Conservation (phyloP, 176 grass and related monocot species). For the Otatea glauca region DNA sequence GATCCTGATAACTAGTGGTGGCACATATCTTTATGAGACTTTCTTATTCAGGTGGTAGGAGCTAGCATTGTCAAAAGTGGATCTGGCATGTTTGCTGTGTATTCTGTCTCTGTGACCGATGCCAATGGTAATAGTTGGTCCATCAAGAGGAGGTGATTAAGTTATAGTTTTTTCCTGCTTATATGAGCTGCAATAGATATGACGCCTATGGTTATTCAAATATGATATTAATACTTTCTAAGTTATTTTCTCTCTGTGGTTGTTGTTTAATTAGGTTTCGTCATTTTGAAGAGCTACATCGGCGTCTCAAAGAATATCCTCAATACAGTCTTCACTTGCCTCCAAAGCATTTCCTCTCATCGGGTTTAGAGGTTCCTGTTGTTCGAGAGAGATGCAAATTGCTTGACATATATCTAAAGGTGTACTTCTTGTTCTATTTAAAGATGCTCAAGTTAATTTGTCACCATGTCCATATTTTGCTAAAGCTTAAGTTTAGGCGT, state of each 20-base stretch:
- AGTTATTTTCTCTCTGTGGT: constrained; percentile 4
- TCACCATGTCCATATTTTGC: constrained; percentile 20
- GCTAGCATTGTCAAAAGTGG: constrained; percentile 98
- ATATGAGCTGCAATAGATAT: not conserved
- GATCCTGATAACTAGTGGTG: constrained; percentile 25
- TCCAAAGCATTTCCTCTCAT: constrained; percentile 97
- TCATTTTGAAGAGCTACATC: constrained; percentile 99
- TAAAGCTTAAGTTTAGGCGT: constrained; percentile 8
- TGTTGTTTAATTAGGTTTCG: constrained; percentile 69
- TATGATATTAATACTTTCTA: not conserved
- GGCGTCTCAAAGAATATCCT: constrained; percentile 91
- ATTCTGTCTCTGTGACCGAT: constrained; percentile 90
- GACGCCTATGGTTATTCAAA: constrained; percentile 33
- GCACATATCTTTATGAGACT: constrained; percentile 44
- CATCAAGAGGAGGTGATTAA: constrained; percentile 91
- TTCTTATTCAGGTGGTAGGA: constrained; percentile 72
- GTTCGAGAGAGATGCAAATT: constrained; percentile 93
- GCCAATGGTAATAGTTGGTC: constrained; percentile 91
- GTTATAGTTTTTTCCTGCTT: constrained; percentile 30
- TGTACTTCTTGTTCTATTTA: constrained; percentile 51
- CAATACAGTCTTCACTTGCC: constrained; percentile 94
- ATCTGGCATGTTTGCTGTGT: constrained; percentile 97
- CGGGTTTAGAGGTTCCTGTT: constrained; percentile 91
- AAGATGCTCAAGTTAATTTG: constrained; percentile 35
- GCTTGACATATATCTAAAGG: constrained; percentile 97